phyloP scores from a whole-genome alignment of 768 basidiomycete species.

The Amanita pseudoporphyria region DNA sequence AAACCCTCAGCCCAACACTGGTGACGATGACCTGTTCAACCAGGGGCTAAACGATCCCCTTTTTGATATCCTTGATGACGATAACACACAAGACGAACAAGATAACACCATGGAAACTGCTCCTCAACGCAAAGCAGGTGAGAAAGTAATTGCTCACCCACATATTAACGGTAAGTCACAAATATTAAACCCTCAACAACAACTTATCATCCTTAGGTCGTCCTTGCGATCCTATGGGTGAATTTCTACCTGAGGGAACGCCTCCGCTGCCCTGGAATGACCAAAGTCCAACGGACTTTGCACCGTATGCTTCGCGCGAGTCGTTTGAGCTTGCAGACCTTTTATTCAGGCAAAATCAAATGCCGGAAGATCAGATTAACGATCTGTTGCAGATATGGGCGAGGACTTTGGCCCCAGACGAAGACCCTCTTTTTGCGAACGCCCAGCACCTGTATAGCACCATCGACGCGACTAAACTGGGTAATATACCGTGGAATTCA shows the following conservation, averaged over 20 bases:
- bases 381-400: no score
- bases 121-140: neutral
- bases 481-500: no score
- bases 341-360: neutral
- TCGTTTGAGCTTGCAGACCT: neutral
- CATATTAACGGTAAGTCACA: neutral
- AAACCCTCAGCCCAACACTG: neutral
- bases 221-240: neutral
- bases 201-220: neutral
- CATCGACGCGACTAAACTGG: no score
- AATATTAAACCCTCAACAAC: neutral
- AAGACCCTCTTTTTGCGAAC: no score
- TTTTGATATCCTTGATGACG: neutral
- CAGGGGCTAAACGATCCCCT: neutral
- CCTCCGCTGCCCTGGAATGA: neutral
- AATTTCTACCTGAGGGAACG: neutral
- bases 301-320: neutral
- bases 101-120: neutral
- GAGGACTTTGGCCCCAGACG: no score
- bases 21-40: neutral
- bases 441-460: no score
- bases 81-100: neutral
- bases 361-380: no score
- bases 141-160: neutral
- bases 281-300: neutral